Percentiles rank a stretch among this genome's conserved stretches.
phyloP scores from a whole-genome alignment of 768 basidiomycete genomes.

The Tubosaeta sp. region DNA sequence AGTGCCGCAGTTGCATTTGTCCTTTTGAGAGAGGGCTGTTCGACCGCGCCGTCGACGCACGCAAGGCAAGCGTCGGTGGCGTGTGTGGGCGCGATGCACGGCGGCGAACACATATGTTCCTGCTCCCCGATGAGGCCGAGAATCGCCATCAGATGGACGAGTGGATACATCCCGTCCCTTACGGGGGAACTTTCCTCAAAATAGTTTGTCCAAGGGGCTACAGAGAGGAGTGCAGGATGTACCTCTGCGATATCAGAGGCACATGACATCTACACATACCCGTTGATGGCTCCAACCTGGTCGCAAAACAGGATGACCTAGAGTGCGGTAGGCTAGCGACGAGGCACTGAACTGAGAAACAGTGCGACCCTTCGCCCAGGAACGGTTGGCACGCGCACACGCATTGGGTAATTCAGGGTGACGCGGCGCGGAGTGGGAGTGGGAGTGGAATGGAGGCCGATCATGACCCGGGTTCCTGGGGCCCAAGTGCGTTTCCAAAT shows the following conservation, averaged over 20 bases:
- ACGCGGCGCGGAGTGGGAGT: not conserved
- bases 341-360: not conserved
- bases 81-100: not conserved
- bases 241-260: not conserved
- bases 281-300: not conserved
- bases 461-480: not conserved
- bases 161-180: too few relatives aligned
- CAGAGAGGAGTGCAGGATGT: not conserved
- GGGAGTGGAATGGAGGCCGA: not conserved
- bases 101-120: not conserved
- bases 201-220: not conserved
- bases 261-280: not conserved
- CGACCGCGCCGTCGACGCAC: not conserved
- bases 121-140: not conserved
- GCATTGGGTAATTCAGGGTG: not conserved
- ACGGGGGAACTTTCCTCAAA: not conserved
- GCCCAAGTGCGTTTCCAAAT: not conserved
- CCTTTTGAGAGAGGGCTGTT: not conserved
- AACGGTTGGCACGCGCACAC: too few relatives aligned
- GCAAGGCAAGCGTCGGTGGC: not conserved
- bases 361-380: not conserved
- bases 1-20: not conserved
- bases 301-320: not conserved
- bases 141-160: too few relatives aligned
- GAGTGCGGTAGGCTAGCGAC: not conserved